phyloP scores from a whole-genome alignment of 2,329 filamentous ascomycete species.

The Penicillium sp. region DNA sequence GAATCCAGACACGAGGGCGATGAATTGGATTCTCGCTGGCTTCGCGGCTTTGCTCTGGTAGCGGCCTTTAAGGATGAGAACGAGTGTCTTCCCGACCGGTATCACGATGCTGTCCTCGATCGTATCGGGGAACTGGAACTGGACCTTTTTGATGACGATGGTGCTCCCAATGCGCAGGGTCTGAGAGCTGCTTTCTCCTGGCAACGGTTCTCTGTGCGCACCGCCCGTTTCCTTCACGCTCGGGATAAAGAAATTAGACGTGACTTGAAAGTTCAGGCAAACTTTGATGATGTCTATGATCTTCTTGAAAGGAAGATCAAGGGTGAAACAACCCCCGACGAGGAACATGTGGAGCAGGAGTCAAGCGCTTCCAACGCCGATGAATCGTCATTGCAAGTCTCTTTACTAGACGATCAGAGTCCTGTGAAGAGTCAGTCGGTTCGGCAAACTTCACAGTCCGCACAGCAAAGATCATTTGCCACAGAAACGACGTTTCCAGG shows the following conservation, averaged over 20 bases:
- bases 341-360: background rate
- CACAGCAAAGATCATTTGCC: background rate
- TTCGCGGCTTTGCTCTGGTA: constrained; percentile 29
- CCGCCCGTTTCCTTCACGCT: constrained; percentile 49
- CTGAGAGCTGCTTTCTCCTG: constrained; percentile 52
- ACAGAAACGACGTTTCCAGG: background rate
- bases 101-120: constrained; percentile 35
- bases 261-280: constrained; percentile 45
- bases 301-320: background rate
- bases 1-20: background rate
- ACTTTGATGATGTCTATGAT: constrained; percentile 32
- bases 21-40: constrained; percentile 5
- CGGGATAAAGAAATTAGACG: constrained; percentile 48
- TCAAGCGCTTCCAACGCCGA: background rate
- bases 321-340: background rate
- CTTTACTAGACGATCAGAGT: background rate
- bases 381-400: background rate
- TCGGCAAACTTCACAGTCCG: background rate
- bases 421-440: background rate
- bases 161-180: constrained; percentile 42
- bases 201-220: constrained; percentile 47
- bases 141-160: constrained; percentile 39
- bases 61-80: constrained; percentile 39
- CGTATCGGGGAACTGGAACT: constrained; percentile 41
- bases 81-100: constrained; percentile 36